Base-by-base conservation (phyloP, 495 filamentous ascomycete genomes). In the Hypomontagnella monticulosa region DNA sequence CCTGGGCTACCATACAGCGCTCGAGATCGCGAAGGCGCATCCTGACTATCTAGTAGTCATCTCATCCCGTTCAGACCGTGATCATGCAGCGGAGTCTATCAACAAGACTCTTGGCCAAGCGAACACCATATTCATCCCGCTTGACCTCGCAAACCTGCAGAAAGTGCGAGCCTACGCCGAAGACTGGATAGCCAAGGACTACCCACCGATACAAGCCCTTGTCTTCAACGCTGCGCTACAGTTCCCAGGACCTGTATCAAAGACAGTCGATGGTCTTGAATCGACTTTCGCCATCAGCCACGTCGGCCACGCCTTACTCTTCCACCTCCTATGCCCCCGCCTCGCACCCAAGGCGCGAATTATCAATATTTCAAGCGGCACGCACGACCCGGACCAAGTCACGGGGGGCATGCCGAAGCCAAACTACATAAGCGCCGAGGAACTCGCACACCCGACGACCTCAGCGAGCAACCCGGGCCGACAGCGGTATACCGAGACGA, bases 401-500 rank as follows among this genome's bases (percentile, higher is more conserved):
- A 62, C 57, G 4, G 83, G 79, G 12, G 79, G 79, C 66, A 41
- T 47, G 37, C 82, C 78, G 50, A 61, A 71, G 34, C 37, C 68
- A 27, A 72, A 81, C 18, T 83, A 83, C 42, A 72, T 63, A 9
- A 75, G 62, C 4, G 76, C 74, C 23, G 69, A 69, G 60, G 69
- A 68, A 5, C 59, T 72, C 6, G 70, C 66, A 10, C 66, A 78
- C 10, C 83, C 75, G 74, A 52, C 54, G 0, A 47, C 61, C 18
- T 33, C 51, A 18, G 53, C 48, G 10, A 52, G 48, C 4, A 34
- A 51, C 37, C 49, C 61, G 0, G 66, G 69, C 49, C 82, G 18
- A 76, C 57, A 67, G 12, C 83, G 86, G 18, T 93, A 93, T 70
- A 83, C 77, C 3, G 81, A 89, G 23, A 81, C 79, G 63, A 93